phyloP scores from a whole-genome alignment of 257 asterid species.

The Ilex asprella region DNA sequence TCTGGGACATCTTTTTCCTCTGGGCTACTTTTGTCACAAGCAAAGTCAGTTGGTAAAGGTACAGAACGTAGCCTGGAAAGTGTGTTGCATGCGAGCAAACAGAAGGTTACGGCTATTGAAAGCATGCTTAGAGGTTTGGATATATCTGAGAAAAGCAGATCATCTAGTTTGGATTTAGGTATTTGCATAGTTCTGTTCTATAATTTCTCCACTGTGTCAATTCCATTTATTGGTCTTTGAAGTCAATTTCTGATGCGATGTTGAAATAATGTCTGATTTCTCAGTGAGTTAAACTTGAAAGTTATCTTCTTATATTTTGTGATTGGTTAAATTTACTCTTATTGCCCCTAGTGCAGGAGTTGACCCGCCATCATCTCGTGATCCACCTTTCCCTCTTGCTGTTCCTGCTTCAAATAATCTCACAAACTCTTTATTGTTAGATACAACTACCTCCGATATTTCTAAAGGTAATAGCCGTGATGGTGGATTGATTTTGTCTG shows the following conservation, averaged over 20 bases:
- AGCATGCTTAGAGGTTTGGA: slow-evolving; percentile 93
- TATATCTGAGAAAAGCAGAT: slow-evolving; percentile 66
- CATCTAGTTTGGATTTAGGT: slow-evolving; percentile 99
- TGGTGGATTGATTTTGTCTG: slow-evolving; percentile 85
- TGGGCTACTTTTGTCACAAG: slow-evolving; percentile 68
- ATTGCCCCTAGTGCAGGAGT: slow-evolving; percentile 98
- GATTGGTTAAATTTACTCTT: slow-evolving; percentile 46
- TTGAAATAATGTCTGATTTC: slow-evolving; percentile 1
- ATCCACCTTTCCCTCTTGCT: slow-evolving; percentile 96
- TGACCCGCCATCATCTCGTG: slow-evolving; percentile 99
- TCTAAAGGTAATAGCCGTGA: slow-evolving; percentile 69
- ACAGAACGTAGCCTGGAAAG: slow-evolving; percentile 95
- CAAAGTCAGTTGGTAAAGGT: slow-evolving; percentile 57
- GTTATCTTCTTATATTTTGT: slow-evolving; percentile 16
- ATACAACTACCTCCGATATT: slow-evolving; percentile 40
- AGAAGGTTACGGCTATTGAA: slow-evolving; percentile 95
- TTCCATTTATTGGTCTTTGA: too few species aligned
- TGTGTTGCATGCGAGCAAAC: slow-evolving; percentile 91
- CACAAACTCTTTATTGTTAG: slow-evolving; percentile 45
- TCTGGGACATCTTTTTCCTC: slow-evolving; percentile 62
- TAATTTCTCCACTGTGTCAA: slow-evolving; percentile 6
- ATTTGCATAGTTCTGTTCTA: slow-evolving; percentile 27
- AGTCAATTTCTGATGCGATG: neutral
- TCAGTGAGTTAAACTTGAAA: slow-evolving; percentile 4
- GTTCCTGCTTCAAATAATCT: slow-evolving; percentile 86